Conservation (phyloP, 192 early-diverging fungal genomes). For the Linnemannia elongata region DNA sequence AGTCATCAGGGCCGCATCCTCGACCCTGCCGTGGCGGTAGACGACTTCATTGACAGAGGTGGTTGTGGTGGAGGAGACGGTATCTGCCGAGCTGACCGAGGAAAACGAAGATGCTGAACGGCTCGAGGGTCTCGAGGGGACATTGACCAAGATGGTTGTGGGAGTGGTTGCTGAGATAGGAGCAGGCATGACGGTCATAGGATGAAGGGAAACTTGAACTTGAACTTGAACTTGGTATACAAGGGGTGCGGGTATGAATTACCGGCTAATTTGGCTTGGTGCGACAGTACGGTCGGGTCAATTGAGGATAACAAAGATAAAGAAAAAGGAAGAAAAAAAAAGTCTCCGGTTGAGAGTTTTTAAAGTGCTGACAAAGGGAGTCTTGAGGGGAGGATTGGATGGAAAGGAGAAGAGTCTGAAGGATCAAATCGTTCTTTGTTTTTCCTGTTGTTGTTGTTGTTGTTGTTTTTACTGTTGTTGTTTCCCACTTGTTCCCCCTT, state of each 20-base stretch:
- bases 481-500: no score
- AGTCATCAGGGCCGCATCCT: slow-evolving; percentile 32
- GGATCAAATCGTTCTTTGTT: not conserved
- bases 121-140: slow-evolving; percentile 20
- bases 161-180: not conserved
- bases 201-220: not conserved
- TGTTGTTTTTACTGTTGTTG: no score
- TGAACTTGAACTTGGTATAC: no score
- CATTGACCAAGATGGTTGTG: slow-evolving; percentile 3
- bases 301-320: not conserved
- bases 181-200: slow-evolving; percentile 8
- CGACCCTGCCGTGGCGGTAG: slow-evolving; percentile 44
- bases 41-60: slow-evolving; percentile 13
- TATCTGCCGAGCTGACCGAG: not conserved
- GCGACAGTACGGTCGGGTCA: not conserved
- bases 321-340: not conserved
- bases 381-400: not conserved
- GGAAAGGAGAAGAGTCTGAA: not conserved
- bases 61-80: not conserved
- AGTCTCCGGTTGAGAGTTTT: not conserved
- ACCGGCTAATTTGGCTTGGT: not conserved
- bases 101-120: slow-evolving; percentile 13
- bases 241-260: not conserved
- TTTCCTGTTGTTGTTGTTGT: no score
- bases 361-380: not conserved